A percentile compares a stretch with the other conserved stretches of the same genome.
These are phyloP conservation scores for Astrothelium macrocarpum DNA, from an alignment of 495 filamentous ascomycete genomes.

Conservation along the genomic window DNA sequence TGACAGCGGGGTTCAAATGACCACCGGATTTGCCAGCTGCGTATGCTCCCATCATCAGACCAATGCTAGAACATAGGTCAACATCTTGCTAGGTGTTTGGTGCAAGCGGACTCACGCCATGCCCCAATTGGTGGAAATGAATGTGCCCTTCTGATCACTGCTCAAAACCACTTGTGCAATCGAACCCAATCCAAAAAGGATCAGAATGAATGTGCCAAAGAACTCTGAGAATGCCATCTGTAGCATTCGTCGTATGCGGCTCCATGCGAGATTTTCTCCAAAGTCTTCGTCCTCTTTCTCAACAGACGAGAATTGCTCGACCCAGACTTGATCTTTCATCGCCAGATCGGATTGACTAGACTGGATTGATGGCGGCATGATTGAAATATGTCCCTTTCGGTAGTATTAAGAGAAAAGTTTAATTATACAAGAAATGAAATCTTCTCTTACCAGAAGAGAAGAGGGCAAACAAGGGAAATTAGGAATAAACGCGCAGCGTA, in stretches of 20 bases:
- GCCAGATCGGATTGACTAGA: background rate
- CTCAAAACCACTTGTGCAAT: slow-evolving; percentile 22
- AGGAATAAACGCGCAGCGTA: no score
- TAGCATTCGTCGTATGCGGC: background rate
- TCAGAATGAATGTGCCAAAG: background rate
- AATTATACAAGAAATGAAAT: background rate
- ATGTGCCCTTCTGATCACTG: slow-evolving; percentile 12
- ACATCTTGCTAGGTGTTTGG: background rate
- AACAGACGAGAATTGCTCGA: background rate
- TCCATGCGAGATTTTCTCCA: background rate
- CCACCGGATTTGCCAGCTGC: slow-evolving; percentile 49
- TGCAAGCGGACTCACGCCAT: slow-evolving; percentile 9
- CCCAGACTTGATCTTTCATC: background rate
- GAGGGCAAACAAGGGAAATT: background rate
- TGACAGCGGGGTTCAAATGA: slow-evolving; percentile 57
- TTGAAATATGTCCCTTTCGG: no score
- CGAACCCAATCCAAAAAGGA: slow-evolving; percentile 19
- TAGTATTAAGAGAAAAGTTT: background rate
- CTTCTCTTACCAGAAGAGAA: background rate
- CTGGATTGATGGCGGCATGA: background rate
- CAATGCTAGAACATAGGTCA: slow-evolving; percentile 26
- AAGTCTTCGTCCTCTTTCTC: background rate
- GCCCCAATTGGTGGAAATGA: slow-evolving; percentile 21
- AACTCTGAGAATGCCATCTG: background rate
- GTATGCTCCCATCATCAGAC: slow-evolving; percentile 58